These are phyloP conservation scores for Vicia villosa DNA, from an alignment of 306 rosid species.

Conservation along the genomic window DNA sequence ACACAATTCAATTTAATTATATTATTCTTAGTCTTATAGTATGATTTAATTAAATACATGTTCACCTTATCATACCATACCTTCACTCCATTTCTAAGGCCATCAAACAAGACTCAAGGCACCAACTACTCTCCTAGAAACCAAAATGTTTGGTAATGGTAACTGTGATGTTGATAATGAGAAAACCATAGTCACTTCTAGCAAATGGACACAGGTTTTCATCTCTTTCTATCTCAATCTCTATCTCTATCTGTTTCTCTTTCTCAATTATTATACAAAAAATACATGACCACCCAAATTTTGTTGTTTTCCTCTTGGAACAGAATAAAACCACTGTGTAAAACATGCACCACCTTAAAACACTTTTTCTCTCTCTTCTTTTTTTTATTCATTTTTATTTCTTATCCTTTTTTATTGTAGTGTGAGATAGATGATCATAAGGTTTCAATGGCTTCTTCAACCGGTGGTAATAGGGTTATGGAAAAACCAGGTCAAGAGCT, in stretches of 20 bases:
- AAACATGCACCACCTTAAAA: constrained; percentile 43
- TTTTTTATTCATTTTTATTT: background rate
- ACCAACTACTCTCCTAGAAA: constrained; percentile 52
- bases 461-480: constrained; percentile 44
- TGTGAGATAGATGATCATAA: constrained; percentile 58
- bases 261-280: constrained; percentile 82
- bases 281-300: constrained; percentile 66
- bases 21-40: background rate
- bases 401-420: background rate
- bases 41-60: background rate
- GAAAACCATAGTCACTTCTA: constrained; percentile 58
- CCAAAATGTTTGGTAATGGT: constrained; percentile 60
- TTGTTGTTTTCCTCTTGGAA: constrained; percentile 93
- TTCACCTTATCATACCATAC: constrained; percentile 31
- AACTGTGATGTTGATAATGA: constrained; percentile 51
- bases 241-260: constrained; percentile 36
- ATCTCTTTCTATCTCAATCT: constrained; percentile 35
- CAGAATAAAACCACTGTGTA: constrained; percentile 69
- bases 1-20: constrained; percentile 5
- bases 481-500: constrained; percentile 71
- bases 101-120: constrained; percentile 46
- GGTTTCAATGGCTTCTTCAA: constrained; percentile 54
- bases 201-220: constrained; percentile 82
- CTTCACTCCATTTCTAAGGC: constrained; percentile 23
- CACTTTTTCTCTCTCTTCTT: constrained; percentile 34